Evolutionary conservation across 345 rosid species (phyloP).

Genomic region (Heritiera fomes): DNA sequence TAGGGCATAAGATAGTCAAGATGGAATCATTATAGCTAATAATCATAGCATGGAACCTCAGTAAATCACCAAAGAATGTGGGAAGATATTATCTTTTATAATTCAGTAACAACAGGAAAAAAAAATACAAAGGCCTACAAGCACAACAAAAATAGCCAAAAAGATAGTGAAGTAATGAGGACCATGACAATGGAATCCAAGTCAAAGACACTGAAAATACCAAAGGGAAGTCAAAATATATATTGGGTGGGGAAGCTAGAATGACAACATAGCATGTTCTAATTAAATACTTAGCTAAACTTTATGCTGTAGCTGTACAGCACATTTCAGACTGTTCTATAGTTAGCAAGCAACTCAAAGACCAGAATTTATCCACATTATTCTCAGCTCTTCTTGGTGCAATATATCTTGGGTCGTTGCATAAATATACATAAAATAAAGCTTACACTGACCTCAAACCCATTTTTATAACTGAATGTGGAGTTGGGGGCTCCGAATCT

Average conservation of each 20-base stretch:
- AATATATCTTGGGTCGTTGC: not conserved
- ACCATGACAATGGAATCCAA: not conserved
- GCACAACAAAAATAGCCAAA: not conserved
- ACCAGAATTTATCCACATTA: not conserved
- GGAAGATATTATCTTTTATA: not conserved
- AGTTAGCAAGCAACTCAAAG: conserved; percentile 8
- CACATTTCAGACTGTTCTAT: not conserved
- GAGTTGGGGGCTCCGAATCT: conserved; percentile 97
- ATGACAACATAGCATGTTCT: not conserved
- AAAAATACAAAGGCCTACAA: conserved; percentile 4
- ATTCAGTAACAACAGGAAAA: not conserved
- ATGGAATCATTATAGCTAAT: conserved; percentile 2
- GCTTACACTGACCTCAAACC: conserved; percentile 60
- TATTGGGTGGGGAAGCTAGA: not conserved
- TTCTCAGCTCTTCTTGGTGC: not conserved
- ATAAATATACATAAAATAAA: not conserved
- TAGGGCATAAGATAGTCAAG: conserved; percentile 24
- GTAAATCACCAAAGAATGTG: not conserved
- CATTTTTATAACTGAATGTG: conserved; percentile 81
- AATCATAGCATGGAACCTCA: not conserved
- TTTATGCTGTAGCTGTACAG: not conserved
- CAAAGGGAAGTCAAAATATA: conserved; percentile 10
- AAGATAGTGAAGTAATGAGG: not conserved
- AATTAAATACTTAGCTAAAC: conserved; percentile 1
- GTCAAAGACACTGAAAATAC: not conserved